A percentile compares a stretch with the other conserved stretches of the same genome.
phyloP scores from a whole-genome alignment of 2,329 filamentous ascomycete species.

The Endocalyx cinctus region DNA sequence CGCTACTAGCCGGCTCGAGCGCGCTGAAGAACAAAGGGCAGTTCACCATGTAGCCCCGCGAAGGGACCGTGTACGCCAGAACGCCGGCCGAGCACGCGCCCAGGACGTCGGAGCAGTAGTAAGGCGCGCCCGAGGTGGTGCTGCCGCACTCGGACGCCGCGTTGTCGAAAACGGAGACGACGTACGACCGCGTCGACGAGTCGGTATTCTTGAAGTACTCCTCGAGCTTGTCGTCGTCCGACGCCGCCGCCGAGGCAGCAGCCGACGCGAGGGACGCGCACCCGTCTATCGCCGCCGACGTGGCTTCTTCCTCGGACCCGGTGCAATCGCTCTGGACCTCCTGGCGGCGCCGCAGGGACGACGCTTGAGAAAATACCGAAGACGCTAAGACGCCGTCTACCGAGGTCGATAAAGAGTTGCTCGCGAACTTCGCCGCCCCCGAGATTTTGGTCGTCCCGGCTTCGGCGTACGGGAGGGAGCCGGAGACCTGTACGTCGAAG shows the following conservation, averaged over 20 bases:
- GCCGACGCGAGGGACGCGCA: neutral
- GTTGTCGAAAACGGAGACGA: constrained; percentile 46
- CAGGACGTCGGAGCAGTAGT: constrained; percentile 55
- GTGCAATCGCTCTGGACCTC: constrained; percentile 5
- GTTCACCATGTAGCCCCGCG: constrained; percentile 52
- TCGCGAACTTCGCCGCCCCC: neutral
- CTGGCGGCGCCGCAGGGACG: constrained; percentile 1
- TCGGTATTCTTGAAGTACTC: constrained; percentile 62
- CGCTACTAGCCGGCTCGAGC: constrained; percentile 25
- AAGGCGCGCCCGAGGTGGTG: constrained; percentile 40
- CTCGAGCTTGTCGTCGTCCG: constrained; percentile 34
- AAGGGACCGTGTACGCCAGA: constrained; percentile 58
- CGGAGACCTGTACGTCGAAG: constrained; percentile 5
- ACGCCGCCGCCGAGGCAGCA: neutral
- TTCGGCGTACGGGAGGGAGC: constrained; percentile 1
- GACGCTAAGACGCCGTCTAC: constrained; percentile 2
- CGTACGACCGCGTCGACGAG: constrained; percentile 38
- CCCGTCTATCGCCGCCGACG: neutral
- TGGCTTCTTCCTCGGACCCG: neutral
- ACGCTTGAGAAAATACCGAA: neutral
- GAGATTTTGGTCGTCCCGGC: neutral
- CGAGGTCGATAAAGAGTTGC: constrained; percentile 1
- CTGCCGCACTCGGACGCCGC: constrained; percentile 53
- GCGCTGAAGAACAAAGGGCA: constrained; percentile 55
- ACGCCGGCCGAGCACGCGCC: constrained; percentile 44